phyloP scores from a whole-genome alignment of 1,139 yeast genomes.

The Scheffersomyces illinoinensis region DNA sequence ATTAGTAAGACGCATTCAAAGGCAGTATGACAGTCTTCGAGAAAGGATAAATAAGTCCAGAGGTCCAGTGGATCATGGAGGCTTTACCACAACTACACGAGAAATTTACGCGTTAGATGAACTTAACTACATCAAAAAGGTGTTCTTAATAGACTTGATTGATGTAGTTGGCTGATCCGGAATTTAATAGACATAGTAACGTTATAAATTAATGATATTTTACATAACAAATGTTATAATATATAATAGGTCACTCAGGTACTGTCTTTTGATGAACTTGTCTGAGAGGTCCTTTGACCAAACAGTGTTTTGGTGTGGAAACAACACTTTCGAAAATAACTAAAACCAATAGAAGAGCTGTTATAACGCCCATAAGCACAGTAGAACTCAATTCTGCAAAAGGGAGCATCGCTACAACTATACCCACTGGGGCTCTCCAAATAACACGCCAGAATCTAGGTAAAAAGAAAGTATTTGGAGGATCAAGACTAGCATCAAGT shows the following conservation, averaged over 20 bases:
- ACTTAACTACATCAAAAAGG: slow-evolving; percentile 23
- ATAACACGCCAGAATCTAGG: slow-evolving; percentile 40
- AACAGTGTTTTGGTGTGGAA: slow-evolving; percentile 26
- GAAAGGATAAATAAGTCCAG: slow-evolving; percentile 9
- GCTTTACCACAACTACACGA: slow-evolving; percentile 8
- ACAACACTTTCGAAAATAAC: slow-evolving; percentile 37
- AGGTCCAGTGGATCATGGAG: slow-evolving; percentile 1
- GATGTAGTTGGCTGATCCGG: slow-evolving; percentile 2
- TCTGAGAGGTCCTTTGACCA: not conserved
- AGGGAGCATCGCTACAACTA: slow-evolving; percentile 41
- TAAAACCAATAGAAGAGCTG: slow-evolving; percentile 31
- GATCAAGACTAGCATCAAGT: slow-evolving; percentile 41
- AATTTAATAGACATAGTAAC: not conserved
- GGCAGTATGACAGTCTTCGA: slow-evolving; percentile 10
- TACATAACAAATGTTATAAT: not conserved
- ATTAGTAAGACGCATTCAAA: slow-evolving; percentile 11
- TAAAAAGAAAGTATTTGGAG: slow-evolving; percentile 26
- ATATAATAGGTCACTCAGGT: not conserved
- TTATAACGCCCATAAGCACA: slow-evolving; percentile 43
- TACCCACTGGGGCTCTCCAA: slow-evolving; percentile 40
- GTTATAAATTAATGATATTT: not conserved
- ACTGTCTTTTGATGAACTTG: not conserved
- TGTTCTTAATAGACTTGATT: slow-evolving; percentile 21
- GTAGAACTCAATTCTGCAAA: slow-evolving; percentile 48
- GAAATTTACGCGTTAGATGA: slow-evolving; percentile 22